phyloP scores from a whole-genome alignment of 2,329 filamentous ascomycete genomes.

The Aspergillus tubingensis region DNA sequence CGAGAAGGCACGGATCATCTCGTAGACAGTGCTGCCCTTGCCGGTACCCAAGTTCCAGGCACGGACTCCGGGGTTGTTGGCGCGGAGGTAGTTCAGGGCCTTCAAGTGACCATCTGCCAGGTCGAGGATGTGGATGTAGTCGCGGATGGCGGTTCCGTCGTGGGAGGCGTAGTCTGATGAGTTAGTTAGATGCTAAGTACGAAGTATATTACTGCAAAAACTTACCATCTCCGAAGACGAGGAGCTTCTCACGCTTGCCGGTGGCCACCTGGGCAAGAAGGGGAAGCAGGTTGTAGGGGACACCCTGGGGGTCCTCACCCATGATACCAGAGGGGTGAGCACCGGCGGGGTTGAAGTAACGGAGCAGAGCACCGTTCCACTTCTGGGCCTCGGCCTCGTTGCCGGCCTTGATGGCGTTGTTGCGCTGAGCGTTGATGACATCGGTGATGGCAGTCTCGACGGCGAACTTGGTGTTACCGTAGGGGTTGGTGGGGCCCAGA shows the following conservation, averaged over 20 bases:
- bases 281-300: constrained; percentile 94
- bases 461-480: constrained; percentile 92
- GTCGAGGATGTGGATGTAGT: constrained; percentile 68
- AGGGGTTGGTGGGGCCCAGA: constrained; percentile 94
- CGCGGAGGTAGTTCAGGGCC: constrained; percentile 68
- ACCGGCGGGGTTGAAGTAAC: constrained; percentile 98
- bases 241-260: constrained; percentile 87
- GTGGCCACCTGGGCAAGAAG: constrained; percentile 94
- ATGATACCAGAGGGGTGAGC: constrained; percentile 94
- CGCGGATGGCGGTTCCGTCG: constrained; percentile 58
- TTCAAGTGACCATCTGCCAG: constrained; percentile 58
- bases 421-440: constrained; percentile 82
- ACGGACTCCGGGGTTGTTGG: constrained; percentile 73
- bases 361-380: constrained; percentile 89
- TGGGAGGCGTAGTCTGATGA: constrained; percentile 70
- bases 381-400: constrained; percentile 68
- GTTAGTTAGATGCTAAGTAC: not conserved
- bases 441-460: constrained; percentile 93
- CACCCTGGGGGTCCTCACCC: constrained; percentile 95
- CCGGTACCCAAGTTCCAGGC: constrained; percentile 97
- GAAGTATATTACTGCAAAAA: no score
- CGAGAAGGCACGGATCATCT: constrained; percentile 96
- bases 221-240: constrained; percentile 88
- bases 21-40: constrained; percentile 90
- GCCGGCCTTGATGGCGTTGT: constrained; percentile 76